A percentile compares a stretch with the other conserved stretches of the same genome.
These are phyloP conservation scores for Camelina neglecta DNA, from an alignment of 345 rosid genomes.

Conservation along the genomic window DNA sequence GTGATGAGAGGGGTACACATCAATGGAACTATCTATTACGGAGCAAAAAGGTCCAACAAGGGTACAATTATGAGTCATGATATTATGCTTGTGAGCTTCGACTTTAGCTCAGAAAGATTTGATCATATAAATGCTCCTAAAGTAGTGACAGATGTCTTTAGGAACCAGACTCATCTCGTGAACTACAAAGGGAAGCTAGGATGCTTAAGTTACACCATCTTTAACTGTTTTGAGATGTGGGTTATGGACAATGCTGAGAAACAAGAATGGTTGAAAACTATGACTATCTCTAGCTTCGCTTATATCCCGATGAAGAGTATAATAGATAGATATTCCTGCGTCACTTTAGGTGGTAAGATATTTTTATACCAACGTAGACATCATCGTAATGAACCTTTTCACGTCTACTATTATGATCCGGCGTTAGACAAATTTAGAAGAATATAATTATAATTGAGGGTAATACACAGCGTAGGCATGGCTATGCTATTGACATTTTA, in stretches of 20 bases:
- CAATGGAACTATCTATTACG: background rate
- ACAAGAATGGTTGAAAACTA: conserved; percentile 26
- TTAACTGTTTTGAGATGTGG: background rate
- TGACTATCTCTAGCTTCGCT: background rate
- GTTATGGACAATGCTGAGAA: conserved; percentile 13
- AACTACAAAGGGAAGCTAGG: conserved; percentile 21
- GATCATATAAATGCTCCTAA: background rate
- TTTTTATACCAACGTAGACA: background rate
- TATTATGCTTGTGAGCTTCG: background rate
- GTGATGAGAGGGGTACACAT: background rate
- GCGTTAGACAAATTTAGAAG: background rate
- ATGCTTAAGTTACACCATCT: background rate
- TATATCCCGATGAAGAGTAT: background rate
- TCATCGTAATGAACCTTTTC: background rate
- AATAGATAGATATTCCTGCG: too few relatives aligned
- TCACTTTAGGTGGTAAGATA: conserved; percentile 5
- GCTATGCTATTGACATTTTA: background rate
- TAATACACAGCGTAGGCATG: background rate
- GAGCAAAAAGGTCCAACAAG: background rate
- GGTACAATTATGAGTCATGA: background rate
- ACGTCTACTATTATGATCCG: background rate
- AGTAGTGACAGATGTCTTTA: background rate
- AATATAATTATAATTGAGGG: background rate
- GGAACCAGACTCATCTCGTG: background rate
- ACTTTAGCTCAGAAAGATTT: conserved; percentile 6